Base-by-base conservation (phyloP, 176 grass and related monocot genomes). In the Calamus simplicifolius region DNA sequence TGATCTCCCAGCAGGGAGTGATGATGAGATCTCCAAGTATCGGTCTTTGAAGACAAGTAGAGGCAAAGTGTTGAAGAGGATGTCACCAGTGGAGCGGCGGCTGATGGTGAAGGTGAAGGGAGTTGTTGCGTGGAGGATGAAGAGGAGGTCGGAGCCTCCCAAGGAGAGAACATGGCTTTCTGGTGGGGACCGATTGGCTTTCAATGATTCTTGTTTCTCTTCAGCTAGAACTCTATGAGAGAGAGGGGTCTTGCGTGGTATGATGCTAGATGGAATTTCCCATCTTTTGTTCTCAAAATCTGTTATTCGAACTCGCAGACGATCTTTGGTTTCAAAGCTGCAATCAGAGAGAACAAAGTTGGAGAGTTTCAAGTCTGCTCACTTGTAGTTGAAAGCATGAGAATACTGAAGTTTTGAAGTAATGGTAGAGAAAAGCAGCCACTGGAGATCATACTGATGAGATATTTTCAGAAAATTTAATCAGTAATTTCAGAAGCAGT, bases 221-320 rank as follows among this genome's bases (percentile, higher is more conserved):
- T 38, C 49, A 5, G 67, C 66, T 18, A 56, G 18, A 1, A 51
- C 48, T 6, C 75, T 5, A 17, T 1, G 18, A 16, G 64, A 17
- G 19, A 49, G 15, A 19, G 25, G 4, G 12, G 73, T 7, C 19
- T 62, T 1, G 7, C 80, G 87, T 12, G 92, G 87, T 70, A 96
- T 77, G 50, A 96, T 1, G 70, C 81, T 30, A 26, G 80, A 78
- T 0, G 92, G 87, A 1, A 96, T 48, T 72, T 96, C 92, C 92
- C 92, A 96, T 77, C 92, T 77, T 0, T 16, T 65, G 27, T 48
- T 50, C 19, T 88, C 86, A 5, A 78, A 70, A 52, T 96, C 87
- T n/a, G 92, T 85, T 54, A 96, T 90, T 77, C 80, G 74, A 13
- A 97, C 92, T 57, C 74, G 80, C 49, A 97, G 77, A 10, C 84